Evolutionary conservation across 352 stramenopile genomes (phyloP), one percentile per base, ranked within the genome.

Genomic region (Phytopythium montanum): DNA sequence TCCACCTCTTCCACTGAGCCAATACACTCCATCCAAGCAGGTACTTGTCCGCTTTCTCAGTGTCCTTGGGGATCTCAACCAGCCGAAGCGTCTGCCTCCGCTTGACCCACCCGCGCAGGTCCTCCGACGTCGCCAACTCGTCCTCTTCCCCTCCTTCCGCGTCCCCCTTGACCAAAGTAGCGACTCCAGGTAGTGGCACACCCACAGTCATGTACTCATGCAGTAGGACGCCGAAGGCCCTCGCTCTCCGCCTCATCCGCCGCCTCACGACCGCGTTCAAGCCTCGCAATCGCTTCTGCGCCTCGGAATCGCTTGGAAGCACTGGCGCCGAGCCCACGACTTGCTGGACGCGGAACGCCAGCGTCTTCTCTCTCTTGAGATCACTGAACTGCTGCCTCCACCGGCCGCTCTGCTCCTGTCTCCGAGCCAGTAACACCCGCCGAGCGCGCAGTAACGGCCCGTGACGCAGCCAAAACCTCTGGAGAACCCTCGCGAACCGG

Each of bases 141-240:
- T 80, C 70, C 12, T 57, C 62, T 16, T 54, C 55, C 6, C 65
- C 68, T 4, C 66, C 33, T 8, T 46, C 33, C 1, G 51, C 33
- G 10, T 46, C 46, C 33, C 54, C 60, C 10, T 34, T 38, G 25
- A 68, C 38, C 2, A 77, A 41, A 18, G 66, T 50, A 3, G 67
- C 75, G 6, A 88, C 39, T 0, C 81, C 81, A 9, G 81, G 81
- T 3, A 91, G 60, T 3, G 81, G 79, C 28, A 89, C 71, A 0
- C 81, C 81, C 7, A 88, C 69, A 21, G 62, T 60, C 73, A 87
- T 82, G 56, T 91, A 91, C 50, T 88, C 81, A 29, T 72, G 55
- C 29, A 81, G 28, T 0, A 91, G 54, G 9, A 91, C 54, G 1
- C 81, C 79, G 48, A 89, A 89, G 44, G 79, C 69, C 7, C 77